phyloP scores from a whole-genome alignment of 2,329 filamentous ascomycete genomes.

The Lecanoromycetidae sp. region DNA sequence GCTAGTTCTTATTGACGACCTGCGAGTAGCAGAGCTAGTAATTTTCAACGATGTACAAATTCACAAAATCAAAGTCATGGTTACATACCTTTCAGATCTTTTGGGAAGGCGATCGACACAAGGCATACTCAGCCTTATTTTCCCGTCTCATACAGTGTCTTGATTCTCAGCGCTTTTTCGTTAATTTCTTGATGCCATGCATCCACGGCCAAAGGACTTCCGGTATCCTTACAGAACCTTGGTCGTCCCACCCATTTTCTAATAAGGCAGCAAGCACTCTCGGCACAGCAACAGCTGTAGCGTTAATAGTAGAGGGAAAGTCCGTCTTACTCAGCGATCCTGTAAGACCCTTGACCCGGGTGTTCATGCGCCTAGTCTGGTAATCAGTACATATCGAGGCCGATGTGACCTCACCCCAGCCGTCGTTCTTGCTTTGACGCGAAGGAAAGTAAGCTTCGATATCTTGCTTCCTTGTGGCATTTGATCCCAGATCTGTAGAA shows the following conservation, averaged over 20 bases:
- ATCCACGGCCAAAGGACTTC: slow-evolving; percentile 73
- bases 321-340: slow-evolving; percentile 35
- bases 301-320: slow-evolving; percentile 87
- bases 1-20: too few relatives aligned
- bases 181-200: slow-evolving; percentile 59
- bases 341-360: slow-evolving; percentile 48
- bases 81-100: too few relatives aligned
- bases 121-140: not conserved
- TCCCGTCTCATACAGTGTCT: not conserved
- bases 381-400: slow-evolving; percentile 91
- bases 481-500: slow-evolving; percentile 73
- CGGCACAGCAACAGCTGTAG: slow-evolving; percentile 83
- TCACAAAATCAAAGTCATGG: too few relatives aligned
- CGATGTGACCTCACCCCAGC: slow-evolving; percentile 89
- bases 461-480: slow-evolving; percentile 74
- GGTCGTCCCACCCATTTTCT: slow-evolving; percentile 80
- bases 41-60: too few relatives aligned
- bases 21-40: too few relatives aligned
- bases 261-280: slow-evolving; percentile 77
- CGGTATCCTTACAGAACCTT: slow-evolving; percentile 53
- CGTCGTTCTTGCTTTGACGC: slow-evolving; percentile 50
- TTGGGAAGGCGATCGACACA: too few relatives aligned
- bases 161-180: slow-evolving; percentile 23
- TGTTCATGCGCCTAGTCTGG: slow-evolving; percentile 71
- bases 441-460: slow-evolving; percentile 93